A percentile compares a stretch with the other conserved stretches of the same genome.
Evolutionary conservation across 2,329 filamentous ascomycete species (phyloP).

Genomic region (Colletotrichum coccodes): DNA sequence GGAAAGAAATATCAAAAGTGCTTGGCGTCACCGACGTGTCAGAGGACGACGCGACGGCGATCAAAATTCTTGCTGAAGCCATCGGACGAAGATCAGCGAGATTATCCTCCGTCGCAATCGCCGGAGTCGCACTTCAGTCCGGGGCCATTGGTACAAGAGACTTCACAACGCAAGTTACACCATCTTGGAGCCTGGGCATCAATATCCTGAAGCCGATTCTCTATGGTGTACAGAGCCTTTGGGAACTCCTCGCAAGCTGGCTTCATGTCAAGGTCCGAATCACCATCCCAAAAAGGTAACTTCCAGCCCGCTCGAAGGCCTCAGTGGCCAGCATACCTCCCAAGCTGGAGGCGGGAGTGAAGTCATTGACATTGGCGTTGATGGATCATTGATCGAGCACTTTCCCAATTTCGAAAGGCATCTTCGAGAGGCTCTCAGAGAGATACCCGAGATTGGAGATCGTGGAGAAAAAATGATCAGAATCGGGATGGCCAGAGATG

Average conservation of each 20-base stretch:
- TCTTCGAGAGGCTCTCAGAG: slow-evolving; percentile 70
- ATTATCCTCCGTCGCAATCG: slow-evolving; percentile 36
- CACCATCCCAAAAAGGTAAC: background rate
- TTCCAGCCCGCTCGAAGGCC: background rate
- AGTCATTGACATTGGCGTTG: slow-evolving; percentile 74
- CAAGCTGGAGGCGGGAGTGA: slow-evolving; percentile 44
- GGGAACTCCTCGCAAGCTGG: slow-evolving; percentile 8
- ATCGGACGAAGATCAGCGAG: slow-evolving; percentile 36
- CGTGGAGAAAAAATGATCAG: slow-evolving; percentile 72
- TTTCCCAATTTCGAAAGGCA: slow-evolving; percentile 76
- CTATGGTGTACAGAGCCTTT: slow-evolving; percentile 6
- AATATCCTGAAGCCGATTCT: slow-evolving; percentile 4
- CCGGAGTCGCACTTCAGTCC: slow-evolving; percentile 36
- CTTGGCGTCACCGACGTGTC: slow-evolving; percentile 54
- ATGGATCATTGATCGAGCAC: slow-evolving; percentile 78
- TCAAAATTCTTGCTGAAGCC: slow-evolving; percentile 63
- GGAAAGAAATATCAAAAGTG: slow-evolving; percentile 40
- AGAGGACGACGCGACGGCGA: slow-evolving; percentile 68
- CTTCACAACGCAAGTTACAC: background rate
- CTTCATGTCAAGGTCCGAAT: background rate
- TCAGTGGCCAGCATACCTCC: background rate
- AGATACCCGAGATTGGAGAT: slow-evolving; percentile 68
- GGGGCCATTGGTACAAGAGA: slow-evolving; percentile 19
- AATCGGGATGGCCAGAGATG: slow-evolving; percentile 79
- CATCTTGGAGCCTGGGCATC: background rate